Evolutionary conservation across 805 yeast species (phyloP), one percentile per base, ranked within the genome.

Genomic region (Wilhelminamyces savonicus): DNA sequence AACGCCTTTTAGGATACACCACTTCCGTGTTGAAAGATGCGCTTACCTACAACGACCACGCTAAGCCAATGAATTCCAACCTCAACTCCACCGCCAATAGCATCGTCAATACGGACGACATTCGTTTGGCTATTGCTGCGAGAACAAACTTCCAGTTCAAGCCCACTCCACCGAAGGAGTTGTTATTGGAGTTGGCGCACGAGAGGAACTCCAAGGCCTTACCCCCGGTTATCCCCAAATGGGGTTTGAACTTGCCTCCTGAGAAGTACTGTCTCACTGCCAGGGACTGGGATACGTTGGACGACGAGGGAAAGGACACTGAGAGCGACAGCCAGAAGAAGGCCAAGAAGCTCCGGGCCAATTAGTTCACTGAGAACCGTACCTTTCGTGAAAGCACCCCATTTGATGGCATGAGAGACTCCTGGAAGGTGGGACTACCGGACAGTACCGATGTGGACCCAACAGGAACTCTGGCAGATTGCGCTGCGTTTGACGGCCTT

Each of bases 211-310:
- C 85, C 45, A 80, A 84, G 50, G 78, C 94, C 0, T 65, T 92
- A 30, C 99, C 99, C 4, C 83, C 92, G 4, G 88, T 92, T 10
- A 79, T 88, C 55, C 88, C 92, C 10, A 74, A 80, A 29, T 87
- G 86, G 80, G 97, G 98, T 8, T 71, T 92, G 23, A 74, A 97
- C 40, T 66, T 94, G 29, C 99, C 99, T 3, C 97, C 98, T 4
- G 99, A 92, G 62, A 92, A 88, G 72, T 88, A 86, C 60, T 88
- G 97, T 59, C 62, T 88, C 31, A 87, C 95, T 0, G 92, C 84
- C 1, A 71, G 70, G 39, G 87, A 83, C 39, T 83, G 88, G 80
- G 79, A 74, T 31, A 42, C 36, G 29, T 39, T 48, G 36, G 50
- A 42, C 24, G 54, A 52, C 16, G 52, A 46, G 44, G 36, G 34